phyloP scores from a whole-genome alignment of 768 basidiomycete genomes.

The Hemileccinum impolitum region DNA sequence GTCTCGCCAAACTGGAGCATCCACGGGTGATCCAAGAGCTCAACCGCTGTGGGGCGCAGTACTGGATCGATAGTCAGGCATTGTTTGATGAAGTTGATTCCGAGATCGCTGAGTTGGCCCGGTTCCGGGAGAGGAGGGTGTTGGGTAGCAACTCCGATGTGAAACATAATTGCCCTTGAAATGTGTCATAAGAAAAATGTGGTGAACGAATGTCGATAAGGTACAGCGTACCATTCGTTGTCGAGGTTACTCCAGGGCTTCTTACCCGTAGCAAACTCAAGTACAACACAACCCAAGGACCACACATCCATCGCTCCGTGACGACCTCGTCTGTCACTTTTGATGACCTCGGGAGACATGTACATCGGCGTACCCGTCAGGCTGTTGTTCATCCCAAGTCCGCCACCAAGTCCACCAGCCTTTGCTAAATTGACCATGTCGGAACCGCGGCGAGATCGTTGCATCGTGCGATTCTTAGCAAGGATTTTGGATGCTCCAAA shows the following conservation, averaged over 20 bases:
- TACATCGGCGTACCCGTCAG: constrained; percentile 99
- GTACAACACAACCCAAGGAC: constrained; percentile 96
- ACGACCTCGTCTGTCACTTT: constrained; percentile 82
- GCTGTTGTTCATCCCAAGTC: constrained; percentile 69
- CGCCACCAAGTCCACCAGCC: constrained; percentile 34
- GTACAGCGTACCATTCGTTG: constrained; percentile 83
- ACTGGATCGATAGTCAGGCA: constrained; percentile 88
- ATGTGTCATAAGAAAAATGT: constrained; percentile 3
- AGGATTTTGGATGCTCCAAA: constrained; percentile 97
- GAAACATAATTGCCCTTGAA: constrained; percentile 98
- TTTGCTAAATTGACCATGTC: constrained; percentile 37
- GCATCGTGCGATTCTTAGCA: constrained; percentile 82
- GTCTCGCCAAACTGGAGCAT: constrained; percentile 79
- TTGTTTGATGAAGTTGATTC: constrained; percentile 90
- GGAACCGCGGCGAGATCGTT: constrained; percentile 58
- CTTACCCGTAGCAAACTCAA: constrained; percentile 93
- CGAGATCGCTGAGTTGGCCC: constrained; percentile 80
- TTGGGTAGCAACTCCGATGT: constrained; percentile 94
- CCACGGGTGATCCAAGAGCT: constrained; percentile 89
- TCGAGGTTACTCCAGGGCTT: constrained; percentile 99
- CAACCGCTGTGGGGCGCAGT: constrained; percentile 76
- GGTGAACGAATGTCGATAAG: not conserved
- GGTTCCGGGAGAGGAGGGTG: constrained; percentile 94
- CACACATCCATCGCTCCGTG: constrained; percentile 98
- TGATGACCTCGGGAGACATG: constrained; percentile 98